Evolutionary conservation across 1,284 basidiomycete species (phyloP), one percentile per base, ranked within the genome.

Genomic region (Vanrija sp.): DNA sequence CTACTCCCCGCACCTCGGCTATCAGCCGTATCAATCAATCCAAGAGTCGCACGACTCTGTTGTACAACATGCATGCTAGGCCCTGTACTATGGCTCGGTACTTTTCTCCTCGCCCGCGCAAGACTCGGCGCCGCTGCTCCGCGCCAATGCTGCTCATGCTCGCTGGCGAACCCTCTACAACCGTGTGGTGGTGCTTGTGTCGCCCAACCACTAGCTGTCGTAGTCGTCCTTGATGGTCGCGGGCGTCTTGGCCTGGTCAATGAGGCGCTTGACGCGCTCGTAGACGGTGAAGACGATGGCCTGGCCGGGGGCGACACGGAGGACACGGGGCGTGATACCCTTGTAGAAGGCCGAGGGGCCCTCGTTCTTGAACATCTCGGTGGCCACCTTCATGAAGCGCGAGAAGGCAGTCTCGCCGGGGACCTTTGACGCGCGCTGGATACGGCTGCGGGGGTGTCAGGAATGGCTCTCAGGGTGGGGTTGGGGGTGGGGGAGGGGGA

Each of bases 251-350:
- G 89, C 79, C 50, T 73, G 78, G 79, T 95, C 91, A 58, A 94
- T 87, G 35, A 82, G 53, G 64, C 71, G 77, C 72, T 87, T 85
- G 56, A 93, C 85, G 51, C 86, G 81, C 79, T 96, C 92, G 68
- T 95, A 95, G 25, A 77, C 76, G 38, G 79, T 79, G 61, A 81
- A 81, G 14, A 81, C 79, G 27, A 81, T 79, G 1, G 79, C 78
- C 67, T 81, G 79, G 49, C 93, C 93, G 10, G 96, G 95, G 1
- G 96, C 96, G 45, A 99, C 95, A 63, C 96, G 85, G 61, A 97
- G 80, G 39, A 99, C 93, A 51, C 96, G 84, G 41, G 96, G 95
- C 3, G 94, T 98, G 75, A 99, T 98, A 47, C 95, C 91, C 78
- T 93, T 94, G 79, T 95, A 97, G 77, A 98, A 97, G 51, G 93